Percentiles rank a stretch among this genome's conserved stretches.
Conservation (phyloP, 2,329 filamentous ascomycete genomes). For the Neonectria ditissima region DNA sequence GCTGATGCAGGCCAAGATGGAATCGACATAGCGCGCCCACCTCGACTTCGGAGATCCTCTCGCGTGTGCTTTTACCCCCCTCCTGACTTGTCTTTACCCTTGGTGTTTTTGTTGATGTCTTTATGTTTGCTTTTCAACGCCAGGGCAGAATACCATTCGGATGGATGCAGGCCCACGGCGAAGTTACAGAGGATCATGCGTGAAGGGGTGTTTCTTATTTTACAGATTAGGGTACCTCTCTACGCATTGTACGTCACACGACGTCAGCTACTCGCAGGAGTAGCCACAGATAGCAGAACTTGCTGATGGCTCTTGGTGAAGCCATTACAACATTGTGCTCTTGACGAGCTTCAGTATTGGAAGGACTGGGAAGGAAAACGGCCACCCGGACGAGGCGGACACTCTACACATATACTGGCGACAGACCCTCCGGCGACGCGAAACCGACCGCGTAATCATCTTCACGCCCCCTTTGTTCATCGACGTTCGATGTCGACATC, state of each 20-base stretch:
- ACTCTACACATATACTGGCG: constrained; percentile 46
- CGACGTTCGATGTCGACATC: constrained; percentile 12
- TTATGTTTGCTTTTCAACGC: constrained; percentile 14
- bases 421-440: constrained; percentile 48
- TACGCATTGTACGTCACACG: constrained; percentile 14
- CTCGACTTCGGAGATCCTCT: background rate
- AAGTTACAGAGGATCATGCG: background rate
- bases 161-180: background rate
- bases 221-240: constrained; percentile 1
- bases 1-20: constrained; percentile 45
- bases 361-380: constrained; percentile 16
- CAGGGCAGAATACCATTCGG: background rate
- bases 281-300: background rate
- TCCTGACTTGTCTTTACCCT: constrained; percentile 26
- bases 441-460: constrained; percentile 17
- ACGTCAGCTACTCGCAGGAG: constrained; percentile 2
- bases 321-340: constrained; percentile 5
- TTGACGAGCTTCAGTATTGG: constrained; percentile 8
- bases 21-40: constrained; percentile 41
- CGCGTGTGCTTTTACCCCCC: constrained; percentile 13
- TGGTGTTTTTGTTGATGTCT: constrained; percentile 33
- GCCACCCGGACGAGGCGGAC: constrained; percentile 4
- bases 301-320: background rate
- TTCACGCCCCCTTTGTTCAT: constrained; percentile 3
- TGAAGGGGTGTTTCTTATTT: background rate